Evolutionary conservation across 2,329 filamentous ascomycete genomes (phyloP).

Genomic region (Aspergillus uvarum): DNA sequence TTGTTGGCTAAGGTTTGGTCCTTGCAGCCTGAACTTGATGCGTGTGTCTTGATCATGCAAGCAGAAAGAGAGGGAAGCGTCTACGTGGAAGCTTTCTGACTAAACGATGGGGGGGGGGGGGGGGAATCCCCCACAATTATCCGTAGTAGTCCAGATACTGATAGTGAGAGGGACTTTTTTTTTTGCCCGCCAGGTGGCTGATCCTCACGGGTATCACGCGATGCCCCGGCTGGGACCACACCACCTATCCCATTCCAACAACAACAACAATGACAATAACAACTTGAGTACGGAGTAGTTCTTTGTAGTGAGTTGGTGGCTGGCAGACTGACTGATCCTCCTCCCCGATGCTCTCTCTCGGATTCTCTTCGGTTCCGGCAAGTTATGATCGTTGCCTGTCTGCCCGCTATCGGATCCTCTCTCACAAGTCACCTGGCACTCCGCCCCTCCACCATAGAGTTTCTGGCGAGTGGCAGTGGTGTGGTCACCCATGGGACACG

Average conservation of each 20-base stretch:
- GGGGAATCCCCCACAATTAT: neutral
- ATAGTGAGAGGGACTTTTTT: no score
- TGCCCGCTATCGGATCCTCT: neutral
- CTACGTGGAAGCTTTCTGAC: slow-evolving; percentile 4
- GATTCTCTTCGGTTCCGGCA: neutral
- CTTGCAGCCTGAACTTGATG: slow-evolving; percentile 23
- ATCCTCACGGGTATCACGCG: slow-evolving; percentile 4
- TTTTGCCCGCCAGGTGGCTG: slow-evolving; percentile 3
- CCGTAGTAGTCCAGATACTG: neutral
- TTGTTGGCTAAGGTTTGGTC: slow-evolving; percentile 27
- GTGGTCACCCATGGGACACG: neutral
- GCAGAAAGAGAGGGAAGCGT: neutral
- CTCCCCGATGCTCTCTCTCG: neutral
- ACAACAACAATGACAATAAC: neutral
- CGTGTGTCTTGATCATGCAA: slow-evolving; percentile 15
- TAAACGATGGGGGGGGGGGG: neutral
- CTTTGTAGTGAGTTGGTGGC: no score
- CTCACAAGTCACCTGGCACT: neutral
- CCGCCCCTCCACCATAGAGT: neutral
- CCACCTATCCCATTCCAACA: neutral
- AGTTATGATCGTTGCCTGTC: no score
- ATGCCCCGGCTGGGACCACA: slow-evolving; percentile 3
- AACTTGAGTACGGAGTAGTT: no score
- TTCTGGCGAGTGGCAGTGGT: neutral
- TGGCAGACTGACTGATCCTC: neutral